Conservation (phyloP, 2,329 filamentous ascomycete species). For the Plenodomus tracheiphilus region DNA sequence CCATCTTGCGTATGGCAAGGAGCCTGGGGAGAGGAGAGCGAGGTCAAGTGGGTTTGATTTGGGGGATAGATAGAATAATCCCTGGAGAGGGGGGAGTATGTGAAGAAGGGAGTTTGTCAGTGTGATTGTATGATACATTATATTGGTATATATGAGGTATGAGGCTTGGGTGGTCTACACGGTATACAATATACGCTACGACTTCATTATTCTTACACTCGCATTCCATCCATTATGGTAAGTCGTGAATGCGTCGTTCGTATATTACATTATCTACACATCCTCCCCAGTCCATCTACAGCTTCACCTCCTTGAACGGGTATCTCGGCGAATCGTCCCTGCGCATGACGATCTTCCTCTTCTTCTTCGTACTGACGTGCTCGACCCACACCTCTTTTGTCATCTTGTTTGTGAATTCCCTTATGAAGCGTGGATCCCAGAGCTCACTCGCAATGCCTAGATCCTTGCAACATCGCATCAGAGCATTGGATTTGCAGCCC, state of each 20-base stretch:
- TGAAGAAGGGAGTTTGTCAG: too few species aligned
- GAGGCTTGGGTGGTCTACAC: neutral
- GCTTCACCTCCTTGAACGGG: constrained; percentile 60
- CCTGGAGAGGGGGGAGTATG: constrained; percentile 2
- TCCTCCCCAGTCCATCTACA: constrained; percentile 3
- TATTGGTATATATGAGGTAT: constrained; percentile 12
- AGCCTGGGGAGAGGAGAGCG: constrained; percentile 28
- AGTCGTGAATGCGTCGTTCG: constrained; percentile 1
- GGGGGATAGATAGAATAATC: constrained; percentile 32
- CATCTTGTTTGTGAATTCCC: constrained; percentile 74
- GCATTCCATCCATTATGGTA: neutral
- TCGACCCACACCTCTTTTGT: constrained; percentile 87
- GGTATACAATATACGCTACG: neutral
- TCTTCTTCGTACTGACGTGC: constrained; percentile 83
- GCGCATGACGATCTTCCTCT: constrained; percentile 81
- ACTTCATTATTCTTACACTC: neutral
- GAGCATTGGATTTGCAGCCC: constrained; percentile 94
- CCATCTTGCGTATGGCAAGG: constrained; percentile 40
- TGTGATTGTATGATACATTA: neutral
- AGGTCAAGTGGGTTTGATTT: constrained; percentile 38
- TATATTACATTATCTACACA: neutral
- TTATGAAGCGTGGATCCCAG: constrained; percentile 93
- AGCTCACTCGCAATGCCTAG: constrained; percentile 91
- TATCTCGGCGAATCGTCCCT: constrained; percentile 77
- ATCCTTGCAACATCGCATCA: constrained; percentile 99